Evolutionary conservation across 2,329 filamentous ascomycete genomes (phyloP).

Genomic region (Monosporascus sp.): DNA sequence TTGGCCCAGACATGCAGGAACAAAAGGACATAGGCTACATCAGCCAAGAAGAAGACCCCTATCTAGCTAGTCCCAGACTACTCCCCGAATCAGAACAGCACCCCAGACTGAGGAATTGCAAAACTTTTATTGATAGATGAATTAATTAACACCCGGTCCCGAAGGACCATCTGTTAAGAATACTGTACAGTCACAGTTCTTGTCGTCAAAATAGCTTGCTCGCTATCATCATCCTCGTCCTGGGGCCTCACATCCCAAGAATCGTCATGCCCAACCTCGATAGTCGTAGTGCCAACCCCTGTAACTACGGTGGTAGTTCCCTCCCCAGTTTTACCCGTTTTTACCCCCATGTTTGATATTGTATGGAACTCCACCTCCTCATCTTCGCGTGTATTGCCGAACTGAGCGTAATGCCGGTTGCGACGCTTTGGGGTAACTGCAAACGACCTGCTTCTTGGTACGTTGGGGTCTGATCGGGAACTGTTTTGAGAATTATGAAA

Average conservation of each 20-base stretch:
- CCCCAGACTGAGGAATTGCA: too few relatives aligned
- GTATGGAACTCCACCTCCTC: background rate
- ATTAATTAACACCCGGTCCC: too few relatives aligned
- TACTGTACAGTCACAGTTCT: slow-evolving; percentile 2
- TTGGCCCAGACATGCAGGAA: too few relatives aligned
- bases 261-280: background rate
- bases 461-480: background rate
- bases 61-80: too few relatives aligned
- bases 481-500: background rate
- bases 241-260: background rate
- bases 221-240: background rate
- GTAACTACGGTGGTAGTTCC: background rate
- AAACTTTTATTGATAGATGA: too few relatives aligned
- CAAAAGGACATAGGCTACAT: too few relatives aligned
- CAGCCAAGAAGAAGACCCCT: too few relatives aligned
- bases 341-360: background rate
- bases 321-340: background rate
- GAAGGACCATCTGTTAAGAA: too few relatives aligned
- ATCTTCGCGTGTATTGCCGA: background rate
- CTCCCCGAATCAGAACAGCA: too few relatives aligned
- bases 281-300: background rate
- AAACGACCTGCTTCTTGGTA: background rate
- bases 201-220: slow-evolving; percentile 3
- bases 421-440: background rate
- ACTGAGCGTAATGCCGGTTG: background rate